A percentile compares a stretch with the other conserved stretches of the same genome.
These are phyloP conservation scores for Ophiognomonia clavigignenti-juglandacearum DNA, from an alignment of 2,329 filamentous ascomycete genomes.

Conservation along the genomic window DNA sequence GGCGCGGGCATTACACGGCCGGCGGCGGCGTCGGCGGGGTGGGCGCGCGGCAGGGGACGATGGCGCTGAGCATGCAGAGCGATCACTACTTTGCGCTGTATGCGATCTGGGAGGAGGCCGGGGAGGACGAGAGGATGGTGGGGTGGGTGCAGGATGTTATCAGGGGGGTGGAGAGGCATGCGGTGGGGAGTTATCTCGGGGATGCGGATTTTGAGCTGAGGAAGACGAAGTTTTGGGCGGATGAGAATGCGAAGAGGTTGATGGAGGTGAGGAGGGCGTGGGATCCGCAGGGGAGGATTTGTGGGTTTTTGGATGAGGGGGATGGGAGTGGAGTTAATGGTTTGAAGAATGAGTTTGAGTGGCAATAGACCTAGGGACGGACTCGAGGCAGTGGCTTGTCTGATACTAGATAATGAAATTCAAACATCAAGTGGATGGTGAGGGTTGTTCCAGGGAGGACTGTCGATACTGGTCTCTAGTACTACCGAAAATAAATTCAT, in stretches of 20 bases:
- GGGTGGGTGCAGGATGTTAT: conserved; percentile 40
- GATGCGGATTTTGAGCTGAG: conserved; percentile 48
- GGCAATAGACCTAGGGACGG: conserved; percentile 14
- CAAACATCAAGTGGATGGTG: too few species aligned
- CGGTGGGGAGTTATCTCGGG: conserved; percentile 48
- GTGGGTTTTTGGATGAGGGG: conserved; percentile 40
- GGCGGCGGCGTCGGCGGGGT: not conserved
- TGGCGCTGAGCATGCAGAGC: conserved; percentile 50
- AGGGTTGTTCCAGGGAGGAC: too few species aligned
- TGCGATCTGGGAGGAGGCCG: conserved; percentile 41
- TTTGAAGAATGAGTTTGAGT: conserved; percentile 36
- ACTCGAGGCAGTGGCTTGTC: too few species aligned
- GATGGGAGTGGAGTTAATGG: conserved; percentile 37
- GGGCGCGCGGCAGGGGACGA: too few species aligned
- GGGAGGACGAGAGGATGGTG: conserved; percentile 38
- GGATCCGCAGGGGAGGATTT: conserved; percentile 36
- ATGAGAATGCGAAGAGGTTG: conserved; percentile 34
- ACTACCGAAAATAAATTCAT: too few species aligned
- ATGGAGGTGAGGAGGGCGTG: conserved; percentile 37
- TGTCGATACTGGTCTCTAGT: too few species aligned
- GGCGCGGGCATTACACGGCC: conserved; percentile 23
- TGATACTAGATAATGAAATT: too few species aligned
- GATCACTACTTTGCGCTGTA: conserved; percentile 55
- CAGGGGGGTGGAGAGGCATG: conserved; percentile 31
- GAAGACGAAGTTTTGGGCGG: conserved; percentile 42